A percentile compares a stretch with the other conserved stretches of the same genome.
These are phyloP conservation scores for Conticribra guillardii DNA, from an alignment of 108 stramenopile genomes.

Conservation along the genomic window DNA sequence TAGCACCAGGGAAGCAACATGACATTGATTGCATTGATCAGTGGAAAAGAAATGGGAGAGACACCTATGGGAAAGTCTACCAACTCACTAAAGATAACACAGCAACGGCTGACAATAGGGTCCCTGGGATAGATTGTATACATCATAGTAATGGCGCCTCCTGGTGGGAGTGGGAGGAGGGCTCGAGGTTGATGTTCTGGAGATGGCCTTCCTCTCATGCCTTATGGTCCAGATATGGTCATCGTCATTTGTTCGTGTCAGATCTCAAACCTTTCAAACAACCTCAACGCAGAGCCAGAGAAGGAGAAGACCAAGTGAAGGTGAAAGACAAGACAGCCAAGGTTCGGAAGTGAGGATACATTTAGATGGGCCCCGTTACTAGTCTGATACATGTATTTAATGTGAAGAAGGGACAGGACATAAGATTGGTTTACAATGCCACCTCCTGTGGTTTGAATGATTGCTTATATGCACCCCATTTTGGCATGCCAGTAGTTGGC, in stretches of 20 bases:
- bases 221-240: constrained; percentile 19
- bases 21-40: too few species aligned
- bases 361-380: background rate
- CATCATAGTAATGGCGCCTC: background rate
- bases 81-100: too few species aligned
- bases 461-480: constrained; percentile 43
- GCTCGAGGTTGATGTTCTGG: constrained; percentile 49
- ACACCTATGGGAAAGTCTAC: too few species aligned
- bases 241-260: constrained; percentile 10
- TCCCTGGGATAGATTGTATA: constrained; percentile 21
- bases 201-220: constrained; percentile 23
- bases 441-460: constrained; percentile 52
- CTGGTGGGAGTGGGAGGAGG: constrained; percentile 54
- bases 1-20: too few species aligned
- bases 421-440: constrained; percentile 52
- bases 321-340: constrained; percentile 11
- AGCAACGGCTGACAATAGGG: too few species aligned
- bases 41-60: too few species aligned
- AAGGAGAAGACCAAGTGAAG: background rate
- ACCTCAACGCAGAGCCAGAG: background rate
- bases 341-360: constrained; percentile 24
- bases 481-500: constrained; percentile 34
- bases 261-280: background rate
- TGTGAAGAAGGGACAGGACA: constrained; percentile 54
- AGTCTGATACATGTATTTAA: constrained; percentile 32